A percentile compares a stretch with the other conserved stretches of the same genome.
Evolutionary conservation across 225 moss, liverwort and hornwort species (phyloP).

Genomic region (Physcomitrium patens): DNA sequence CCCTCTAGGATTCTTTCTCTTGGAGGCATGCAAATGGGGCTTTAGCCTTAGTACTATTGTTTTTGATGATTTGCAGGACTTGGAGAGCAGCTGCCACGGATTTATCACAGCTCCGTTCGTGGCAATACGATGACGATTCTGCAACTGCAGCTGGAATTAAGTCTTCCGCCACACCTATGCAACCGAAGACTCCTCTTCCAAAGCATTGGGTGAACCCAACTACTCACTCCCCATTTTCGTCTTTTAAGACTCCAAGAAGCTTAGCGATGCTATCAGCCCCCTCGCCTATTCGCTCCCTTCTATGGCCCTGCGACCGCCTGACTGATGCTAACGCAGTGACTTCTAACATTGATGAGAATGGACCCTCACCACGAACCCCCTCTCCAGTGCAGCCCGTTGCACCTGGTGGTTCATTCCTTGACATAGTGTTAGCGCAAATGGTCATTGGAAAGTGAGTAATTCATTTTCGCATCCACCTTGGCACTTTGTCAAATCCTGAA

Average conservation of each 20-base stretch:
- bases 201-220: slow-evolving; percentile 90
- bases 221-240: slow-evolving; percentile 77
- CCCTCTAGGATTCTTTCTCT: neutral
- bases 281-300: slow-evolving; percentile 56
- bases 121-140: slow-evolving; percentile 77
- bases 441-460: slow-evolving; percentile 66
- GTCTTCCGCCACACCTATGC: slow-evolving; percentile 77
- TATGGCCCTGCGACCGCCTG: slow-evolving; percentile 54
- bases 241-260: slow-evolving; percentile 82
- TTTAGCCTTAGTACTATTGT: neutral
- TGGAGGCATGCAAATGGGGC: neutral
- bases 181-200: slow-evolving; percentile 77
- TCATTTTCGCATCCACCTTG: neutral
- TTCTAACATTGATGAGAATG: slow-evolving; percentile 52
- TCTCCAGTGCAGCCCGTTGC: slow-evolving; percentile 70
- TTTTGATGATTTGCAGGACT: slow-evolving; percentile 42
- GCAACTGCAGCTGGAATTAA: slow-evolving; percentile 62
- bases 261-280: slow-evolving; percentile 59
- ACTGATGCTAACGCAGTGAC: slow-evolving; percentile 42
- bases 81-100: slow-evolving; percentile 76
- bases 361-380: slow-evolving; percentile 80
- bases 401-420: slow-evolving; percentile 54
- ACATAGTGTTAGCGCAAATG: slow-evolving; percentile 67
- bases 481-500: neutral
- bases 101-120: slow-evolving; percentile 66